Evolutionary conservation across 2,329 filamentous ascomycete species (phyloP).

Genomic region (Arthrobotrys musiformis): DNA sequence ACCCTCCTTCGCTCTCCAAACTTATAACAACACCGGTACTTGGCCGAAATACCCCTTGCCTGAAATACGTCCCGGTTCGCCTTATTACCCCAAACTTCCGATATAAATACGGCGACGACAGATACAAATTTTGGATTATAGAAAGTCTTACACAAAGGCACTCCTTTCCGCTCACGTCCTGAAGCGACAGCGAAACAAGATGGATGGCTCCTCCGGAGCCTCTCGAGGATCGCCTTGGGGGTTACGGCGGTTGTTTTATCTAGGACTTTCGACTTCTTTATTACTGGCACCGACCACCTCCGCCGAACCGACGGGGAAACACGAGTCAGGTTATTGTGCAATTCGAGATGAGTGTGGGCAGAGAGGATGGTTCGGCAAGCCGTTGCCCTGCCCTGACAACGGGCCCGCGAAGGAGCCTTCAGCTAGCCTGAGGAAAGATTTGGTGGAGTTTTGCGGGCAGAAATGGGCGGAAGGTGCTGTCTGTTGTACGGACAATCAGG

Average conservation of each 20-base stretch:
- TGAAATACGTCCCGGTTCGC: neutral
- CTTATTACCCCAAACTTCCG: neutral
- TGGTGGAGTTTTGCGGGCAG: conserved; percentile 85
- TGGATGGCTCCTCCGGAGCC: conserved; percentile 52
- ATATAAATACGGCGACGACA: neutral
- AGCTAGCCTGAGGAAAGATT: conserved; percentile 75
- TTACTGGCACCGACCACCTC: conserved; percentile 21
- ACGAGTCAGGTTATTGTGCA: conserved; percentile 59
- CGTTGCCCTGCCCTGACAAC: conserved; percentile 94
- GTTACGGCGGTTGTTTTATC: conserved; percentile 47
- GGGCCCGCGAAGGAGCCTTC: conserved; percentile 79
- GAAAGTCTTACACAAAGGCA: neutral
- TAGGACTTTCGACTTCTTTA: conserved; percentile 30
- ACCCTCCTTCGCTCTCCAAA: neutral
- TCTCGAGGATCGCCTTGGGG: conserved; percentile 52
- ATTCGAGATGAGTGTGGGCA: conserved; percentile 76
- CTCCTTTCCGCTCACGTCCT: conserved; percentile 18
- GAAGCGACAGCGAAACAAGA: conserved; percentile 29
- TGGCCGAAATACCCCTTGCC: neutral
- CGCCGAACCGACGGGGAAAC: conserved; percentile 57
- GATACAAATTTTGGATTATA: neutral
- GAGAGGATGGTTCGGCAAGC: conserved; percentile 86
- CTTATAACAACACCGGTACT: neutral
- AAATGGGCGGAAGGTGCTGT: conserved; percentile 86
- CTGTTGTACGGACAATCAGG: conserved; percentile 85